A percentile compares a stretch with the other conserved stretches of the same genome.
Evolutionary conservation across 148 eudicot genomes (phyloP).

Genomic region (Diospyros kaki): DNA sequence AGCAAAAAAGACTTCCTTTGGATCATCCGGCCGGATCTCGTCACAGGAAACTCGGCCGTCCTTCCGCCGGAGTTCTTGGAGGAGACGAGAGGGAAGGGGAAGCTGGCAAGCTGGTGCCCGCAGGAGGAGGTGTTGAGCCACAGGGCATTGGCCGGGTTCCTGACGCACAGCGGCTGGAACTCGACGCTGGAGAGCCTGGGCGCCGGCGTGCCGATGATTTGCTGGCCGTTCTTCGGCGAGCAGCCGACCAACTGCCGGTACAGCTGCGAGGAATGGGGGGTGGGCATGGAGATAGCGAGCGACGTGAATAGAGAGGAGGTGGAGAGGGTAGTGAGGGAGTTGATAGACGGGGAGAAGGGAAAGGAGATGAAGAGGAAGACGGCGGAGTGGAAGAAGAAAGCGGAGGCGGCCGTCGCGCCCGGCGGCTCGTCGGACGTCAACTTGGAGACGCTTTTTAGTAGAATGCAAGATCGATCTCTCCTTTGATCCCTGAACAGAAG

Average conservation of each 20-base stretch:
- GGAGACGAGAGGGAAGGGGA: constrained; percentile 34
- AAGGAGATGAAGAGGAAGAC: too few relatives aligned
- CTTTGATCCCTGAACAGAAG: too few relatives aligned
- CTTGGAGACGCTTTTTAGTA: too few relatives aligned
- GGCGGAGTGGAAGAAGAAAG: too few relatives aligned
- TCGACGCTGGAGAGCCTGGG: constrained; percentile 25
- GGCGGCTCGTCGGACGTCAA: too few relatives aligned
- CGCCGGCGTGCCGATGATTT: constrained; percentile 24
- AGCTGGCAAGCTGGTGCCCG: constrained; percentile 49
- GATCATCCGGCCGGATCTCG: constrained; percentile 58
- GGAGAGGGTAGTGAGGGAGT: constrained; percentile 2
- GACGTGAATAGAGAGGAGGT: constrained; percentile 35
- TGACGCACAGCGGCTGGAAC: constrained; percentile 41
- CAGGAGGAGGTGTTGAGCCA: constrained; percentile 42
- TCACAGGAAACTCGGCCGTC: constrained; percentile 29
- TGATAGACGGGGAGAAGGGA: too few relatives aligned
- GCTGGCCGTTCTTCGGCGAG: constrained; percentile 39
- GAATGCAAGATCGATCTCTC: too few relatives aligned
- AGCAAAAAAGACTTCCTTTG: constrained; percentile 49
- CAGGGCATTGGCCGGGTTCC: constrained; percentile 34
- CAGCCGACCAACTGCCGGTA: constrained; percentile 31
- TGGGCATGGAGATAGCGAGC: constrained; percentile 30
- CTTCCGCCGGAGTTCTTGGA: constrained; percentile 38
- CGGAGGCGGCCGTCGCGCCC: too few relatives aligned
- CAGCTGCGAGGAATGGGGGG: constrained; percentile 27